Percentiles rank a stretch among this genome's conserved stretches.
phyloP scores from a whole-genome alignment of 352 stramenopile species.

The Globisporangium heterothallicum region DNA sequence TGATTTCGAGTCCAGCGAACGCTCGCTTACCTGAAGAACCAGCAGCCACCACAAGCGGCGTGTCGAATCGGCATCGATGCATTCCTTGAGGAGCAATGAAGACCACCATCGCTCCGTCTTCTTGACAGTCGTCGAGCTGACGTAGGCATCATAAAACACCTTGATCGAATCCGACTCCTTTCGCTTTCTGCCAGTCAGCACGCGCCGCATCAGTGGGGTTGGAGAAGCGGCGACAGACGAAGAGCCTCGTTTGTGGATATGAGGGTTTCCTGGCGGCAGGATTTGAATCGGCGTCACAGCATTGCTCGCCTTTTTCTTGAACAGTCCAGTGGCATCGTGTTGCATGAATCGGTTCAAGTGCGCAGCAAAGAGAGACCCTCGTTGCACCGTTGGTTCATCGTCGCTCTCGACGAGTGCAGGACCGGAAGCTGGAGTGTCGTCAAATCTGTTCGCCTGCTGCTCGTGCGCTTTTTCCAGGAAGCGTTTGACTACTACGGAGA shows the following conservation, averaged over 20 bases:
- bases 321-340: not conserved
- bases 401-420: too few relatives aligned
- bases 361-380: not conserved
- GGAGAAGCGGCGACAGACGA: not conserved
- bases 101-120: slow-evolving; percentile 7
- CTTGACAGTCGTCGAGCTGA: not conserved
- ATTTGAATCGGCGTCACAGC: slow-evolving; percentile 5
- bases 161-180: slow-evolving; percentile 10
- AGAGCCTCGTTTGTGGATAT: not conserved
- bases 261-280: not conserved
- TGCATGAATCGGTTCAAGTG: slow-evolving; percentile 2
- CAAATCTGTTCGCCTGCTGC: slow-evolving; percentile 10
- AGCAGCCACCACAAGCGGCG: slow-evolving; percentile 45
- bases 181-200: slow-evolving; percentile 16
- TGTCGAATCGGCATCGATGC: slow-evolving; percentile 48
- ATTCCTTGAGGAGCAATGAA: slow-evolving; percentile 19
- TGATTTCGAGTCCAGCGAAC: too few relatives aligned
- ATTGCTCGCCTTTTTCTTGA: slow-evolving; percentile 9
- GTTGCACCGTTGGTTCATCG: not conserved
- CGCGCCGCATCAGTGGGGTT: slow-evolving; percentile 8
- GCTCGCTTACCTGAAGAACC: slow-evolving; percentile 19
- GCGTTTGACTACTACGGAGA: slow-evolving; percentile 18
- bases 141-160: slow-evolving; percentile 18
- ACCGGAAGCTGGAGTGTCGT: not conserved
- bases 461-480: slow-evolving; percentile 16